Percentiles rank a stretch among this genome's conserved stretches.
phyloP scores from a whole-genome alignment of 768 basidiomycete species.

The Tulasnella sp. region DNA sequence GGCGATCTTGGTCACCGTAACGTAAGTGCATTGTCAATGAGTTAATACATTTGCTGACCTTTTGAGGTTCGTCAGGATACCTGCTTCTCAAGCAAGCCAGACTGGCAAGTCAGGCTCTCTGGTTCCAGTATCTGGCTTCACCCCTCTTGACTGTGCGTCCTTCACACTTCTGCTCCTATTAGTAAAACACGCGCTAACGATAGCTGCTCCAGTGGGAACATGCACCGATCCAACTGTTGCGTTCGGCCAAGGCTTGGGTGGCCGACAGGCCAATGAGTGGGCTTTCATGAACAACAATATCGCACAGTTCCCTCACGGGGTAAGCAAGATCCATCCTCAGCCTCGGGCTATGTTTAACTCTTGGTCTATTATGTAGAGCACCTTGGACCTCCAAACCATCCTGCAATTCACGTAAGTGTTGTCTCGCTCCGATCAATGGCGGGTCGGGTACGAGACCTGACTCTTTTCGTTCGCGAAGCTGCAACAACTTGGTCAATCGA shows the following conservation, averaged over 20 bases:
- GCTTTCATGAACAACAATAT: conserved; percentile 9
- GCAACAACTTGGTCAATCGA: conserved; percentile 9
- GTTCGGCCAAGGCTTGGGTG: conserved; percentile 8
- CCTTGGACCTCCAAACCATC: background rate
- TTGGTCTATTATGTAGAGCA: background rate
- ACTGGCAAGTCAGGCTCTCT: background rate
- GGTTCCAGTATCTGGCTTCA: background rate
- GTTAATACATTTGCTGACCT: background rate
- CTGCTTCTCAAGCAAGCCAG: background rate
- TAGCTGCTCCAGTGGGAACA: background rate
- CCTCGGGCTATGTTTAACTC: no score
- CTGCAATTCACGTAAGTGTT: background rate
- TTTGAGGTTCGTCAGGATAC: background rate
- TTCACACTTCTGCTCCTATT: background rate
- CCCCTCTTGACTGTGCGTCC: background rate
- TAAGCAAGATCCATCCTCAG: background rate
- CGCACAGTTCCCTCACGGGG: conserved; percentile 8
- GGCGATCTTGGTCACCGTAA: conserved; percentile 1
- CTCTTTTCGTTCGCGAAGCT: background rate
- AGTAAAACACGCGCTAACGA: background rate
- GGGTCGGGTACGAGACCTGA: background rate
- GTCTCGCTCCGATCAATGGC: background rate
- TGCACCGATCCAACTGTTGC: conserved; percentile 8
- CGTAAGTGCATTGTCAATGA: background rate
- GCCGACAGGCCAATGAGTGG: background rate